These are phyloP conservation scores for Yamadazyma atmosphaerica DNA, from an alignment of 1,139 yeast genomes.

Conservation along the genomic window DNA sequence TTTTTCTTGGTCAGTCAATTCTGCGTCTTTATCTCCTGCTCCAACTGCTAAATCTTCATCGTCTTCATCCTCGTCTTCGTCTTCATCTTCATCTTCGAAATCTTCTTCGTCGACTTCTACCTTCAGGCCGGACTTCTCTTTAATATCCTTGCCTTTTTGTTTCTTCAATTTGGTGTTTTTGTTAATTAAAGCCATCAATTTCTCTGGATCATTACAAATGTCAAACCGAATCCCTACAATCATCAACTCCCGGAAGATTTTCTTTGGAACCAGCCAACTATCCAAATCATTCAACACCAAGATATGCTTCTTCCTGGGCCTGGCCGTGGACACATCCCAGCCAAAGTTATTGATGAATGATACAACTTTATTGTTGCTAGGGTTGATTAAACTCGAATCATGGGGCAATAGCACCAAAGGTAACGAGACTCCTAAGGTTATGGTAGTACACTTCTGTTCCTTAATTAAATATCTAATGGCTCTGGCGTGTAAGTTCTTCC, in stretches of 20 bases:
- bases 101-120: not conserved
- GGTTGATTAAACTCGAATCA: conserved; percentile 19
- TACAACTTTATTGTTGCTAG: conserved; percentile 21
- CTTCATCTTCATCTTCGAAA: conserved; percentile 7
- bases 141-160: not conserved
- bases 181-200: conserved; percentile 37
- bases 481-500: conserved; percentile 55
- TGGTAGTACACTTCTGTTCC: conserved; percentile 42
- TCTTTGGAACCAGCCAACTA: conserved; percentile 55
- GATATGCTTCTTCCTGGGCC: conserved; percentile 27
- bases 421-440: conserved; percentile 52
- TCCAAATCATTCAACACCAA: conserved; percentile 39
- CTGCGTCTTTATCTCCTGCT: conserved; percentile 5
- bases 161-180: conserved; percentile 9
- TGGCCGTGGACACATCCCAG: conserved; percentile 29
- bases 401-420: conserved; percentile 52
- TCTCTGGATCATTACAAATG: conserved; percentile 45
- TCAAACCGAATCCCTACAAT: conserved; percentile 62
- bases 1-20: conserved; percentile 6
- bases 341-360: conserved; percentile 40
- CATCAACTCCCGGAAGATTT: conserved; percentile 56
- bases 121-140: conserved; percentile 2
- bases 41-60: conserved; percentile 8
- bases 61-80: conserved; percentile 5
- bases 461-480: conserved; percentile 53